Evolutionary conservation across 129 eudicot genomes (phyloP).

Genomic region (carrot (Daucus carota)): DH1_v3.0 NC_030386.2:31581501-31582000

Average conservation of each 20-base stretch:
- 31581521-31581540: slow-evolving; percentile 67
- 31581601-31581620: slow-evolving; percentile 16
- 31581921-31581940: not conserved
- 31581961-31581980: not conserved
- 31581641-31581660: not conserved
- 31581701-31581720: not conserved
- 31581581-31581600: slow-evolving; percentile 91
- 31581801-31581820: slow-evolving; percentile 61
- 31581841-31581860: slow-evolving; percentile 74
- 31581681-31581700: not conserved
- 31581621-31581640: not conserved
- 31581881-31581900: not conserved
- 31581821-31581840: slow-evolving; percentile 74
- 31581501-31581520: slow-evolving; percentile 78
- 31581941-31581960: not conserved
- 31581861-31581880: slow-evolving; percentile 49
- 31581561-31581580: slow-evolving; percentile 95
- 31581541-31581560: slow-evolving; percentile 90
- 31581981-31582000: not conserved
- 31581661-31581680: not conserved
- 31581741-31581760: slow-evolving; percentile 91
- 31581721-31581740: slow-evolving; percentile 8
- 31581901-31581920: not conserved
- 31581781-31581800: slow-evolving; percentile 76
- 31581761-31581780: slow-evolving; percentile 83